Evolutionary conservation across 805 yeast genomes (phyloP).

Genomic region (Cyberlindnera mississippiensis): DNA sequence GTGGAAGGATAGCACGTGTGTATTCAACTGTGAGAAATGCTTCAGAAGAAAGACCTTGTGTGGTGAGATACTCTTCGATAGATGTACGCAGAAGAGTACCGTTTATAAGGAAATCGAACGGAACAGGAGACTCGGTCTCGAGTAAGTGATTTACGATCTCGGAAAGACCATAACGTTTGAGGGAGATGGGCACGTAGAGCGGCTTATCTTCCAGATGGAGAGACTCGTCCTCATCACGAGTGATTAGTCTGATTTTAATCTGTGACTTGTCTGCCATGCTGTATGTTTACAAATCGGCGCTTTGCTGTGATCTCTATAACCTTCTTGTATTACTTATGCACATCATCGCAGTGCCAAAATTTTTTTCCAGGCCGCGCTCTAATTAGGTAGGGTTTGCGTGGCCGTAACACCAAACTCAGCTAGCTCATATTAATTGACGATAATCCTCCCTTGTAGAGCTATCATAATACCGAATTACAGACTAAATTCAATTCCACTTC

Average conservation of each 20-base stretch:
- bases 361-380: no score
- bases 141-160: conserved; percentile 93
- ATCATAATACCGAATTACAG: no score
- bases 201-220: conserved; percentile 81
- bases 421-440: no score
- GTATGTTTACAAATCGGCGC: neutral
- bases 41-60: conserved; percentile 80
- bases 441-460: no score
- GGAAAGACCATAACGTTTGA: conserved; percentile 88
- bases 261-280: conserved; percentile 45
- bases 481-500: no score
- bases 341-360: no score
- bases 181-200: conserved; percentile 76
- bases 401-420: no score
- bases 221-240: conserved; percentile 75
- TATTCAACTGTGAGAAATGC: conserved; percentile 78
- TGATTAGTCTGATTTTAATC: conserved; percentile 76
- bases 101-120: conserved; percentile 89
- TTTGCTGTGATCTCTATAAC: no score
- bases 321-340: no score
- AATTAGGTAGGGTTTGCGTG: no score
- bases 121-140: conserved; percentile 57
- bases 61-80: conserved; percentile 70
- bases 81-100: conserved; percentile 78
- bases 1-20: conserved; percentile 90